phyloP scores from a whole-genome alignment of 768 basidiomycete species.

The Jaapia argillacea region DNA sequence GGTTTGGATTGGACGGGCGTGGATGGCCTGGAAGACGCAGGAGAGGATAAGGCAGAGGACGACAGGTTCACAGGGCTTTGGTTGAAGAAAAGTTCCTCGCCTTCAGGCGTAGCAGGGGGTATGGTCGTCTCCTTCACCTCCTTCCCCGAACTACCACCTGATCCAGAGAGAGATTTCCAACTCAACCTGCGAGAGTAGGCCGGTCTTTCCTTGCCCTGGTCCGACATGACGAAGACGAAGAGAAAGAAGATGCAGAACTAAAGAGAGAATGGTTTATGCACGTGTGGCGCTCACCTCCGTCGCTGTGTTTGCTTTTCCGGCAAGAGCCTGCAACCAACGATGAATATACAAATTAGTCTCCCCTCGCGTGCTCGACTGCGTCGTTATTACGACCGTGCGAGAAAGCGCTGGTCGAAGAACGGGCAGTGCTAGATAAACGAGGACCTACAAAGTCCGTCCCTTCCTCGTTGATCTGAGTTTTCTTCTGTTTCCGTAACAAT shows the following conservation, averaged over 20 bases:
- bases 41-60: too few relatives aligned
- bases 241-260: neutral
- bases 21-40: too few relatives aligned
- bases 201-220: constrained; percentile 14
- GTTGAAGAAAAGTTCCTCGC: too few relatives aligned
- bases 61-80: too few relatives aligned
- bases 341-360: constrained; percentile 5
- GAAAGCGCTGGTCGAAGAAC: constrained; percentile 10
- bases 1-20: too few relatives aligned
- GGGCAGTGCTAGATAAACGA: constrained; percentile 8
- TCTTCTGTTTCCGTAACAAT: too few relatives aligned
- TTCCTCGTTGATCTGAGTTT: neutral
- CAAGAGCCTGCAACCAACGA: constrained; percentile 1
- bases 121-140: too few relatives aligned
- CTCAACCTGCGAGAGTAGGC: constrained; percentile 24
- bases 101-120: too few relatives aligned
- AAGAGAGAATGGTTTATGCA: neutral
- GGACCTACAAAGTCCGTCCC: constrained; percentile 11
- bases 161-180: too few relatives aligned
- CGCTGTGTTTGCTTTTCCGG: neutral
- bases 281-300: neutral
- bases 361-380: constrained; percentile 6
- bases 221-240: neutral
- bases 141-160: too few relatives aligned
- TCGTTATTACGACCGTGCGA: neutral